Conservation (phyloP, 2,329 filamentous ascomycete genomes). For the Trichoderma brevicompactum region DNA sequence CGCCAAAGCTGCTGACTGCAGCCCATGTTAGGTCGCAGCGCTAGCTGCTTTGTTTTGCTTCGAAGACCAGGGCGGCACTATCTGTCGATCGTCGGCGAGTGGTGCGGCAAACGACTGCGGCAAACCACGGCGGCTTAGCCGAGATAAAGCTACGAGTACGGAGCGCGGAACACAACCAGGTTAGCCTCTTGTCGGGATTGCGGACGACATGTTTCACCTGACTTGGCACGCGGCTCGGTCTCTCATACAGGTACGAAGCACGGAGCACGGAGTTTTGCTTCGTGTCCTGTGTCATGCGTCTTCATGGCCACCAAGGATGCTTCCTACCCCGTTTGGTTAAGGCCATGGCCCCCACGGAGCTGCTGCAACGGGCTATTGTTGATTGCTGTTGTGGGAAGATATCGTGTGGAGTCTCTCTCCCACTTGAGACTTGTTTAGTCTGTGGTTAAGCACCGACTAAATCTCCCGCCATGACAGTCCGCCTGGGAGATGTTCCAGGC, state of each 20-base stretch:
- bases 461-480: background rate
- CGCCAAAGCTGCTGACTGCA: conserved; percentile 25
- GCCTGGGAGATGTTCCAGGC: conserved; percentile 2
- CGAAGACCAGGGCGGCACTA: conserved; percentile 23
- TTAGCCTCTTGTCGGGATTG: conserved; percentile 4
- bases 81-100: conserved; percentile 27
- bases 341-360: conserved; percentile 19
- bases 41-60: background rate
- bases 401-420: conserved; percentile 7
- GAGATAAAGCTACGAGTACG: conserved; percentile 5
- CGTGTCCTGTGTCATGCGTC: background rate
- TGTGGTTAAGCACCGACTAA: background rate
- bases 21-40: background rate
- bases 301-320: conserved; percentile 4
- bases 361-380: conserved; percentile 6
- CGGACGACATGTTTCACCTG: conserved; percentile 9
- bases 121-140: conserved; percentile 22
- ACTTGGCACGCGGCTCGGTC: conserved; percentile 7
- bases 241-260: conserved; percentile 2
- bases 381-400: conserved; percentile 4
- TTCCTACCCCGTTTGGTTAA: conserved; percentile 10
- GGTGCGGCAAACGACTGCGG: conserved; percentile 21
- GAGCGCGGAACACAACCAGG: background rate
- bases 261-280: conserved; percentile 4
- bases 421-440: conserved; percentile 9